Evolutionary conservation across 2,329 filamentous ascomycete genomes (phyloP).

Genomic region (Monosporascus sp.): DNA sequence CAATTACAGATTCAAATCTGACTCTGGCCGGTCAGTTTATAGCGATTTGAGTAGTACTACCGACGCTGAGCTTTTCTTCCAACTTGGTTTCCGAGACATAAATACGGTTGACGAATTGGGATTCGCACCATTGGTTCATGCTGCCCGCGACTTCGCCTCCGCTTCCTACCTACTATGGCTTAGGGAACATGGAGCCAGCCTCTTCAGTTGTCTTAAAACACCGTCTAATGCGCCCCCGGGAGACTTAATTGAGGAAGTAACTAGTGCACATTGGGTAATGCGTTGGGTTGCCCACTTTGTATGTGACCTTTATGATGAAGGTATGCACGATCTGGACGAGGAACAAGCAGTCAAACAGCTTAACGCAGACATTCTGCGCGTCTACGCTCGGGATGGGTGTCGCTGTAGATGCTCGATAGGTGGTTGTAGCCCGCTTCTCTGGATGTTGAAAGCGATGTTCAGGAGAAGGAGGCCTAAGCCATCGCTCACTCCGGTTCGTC

Average conservation of each 20-base stretch:
- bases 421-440: background rate
- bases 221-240: background rate
- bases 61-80: background rate
- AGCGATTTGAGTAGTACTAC: background rate
- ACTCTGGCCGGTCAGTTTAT: background rate
- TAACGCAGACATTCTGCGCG: background rate
- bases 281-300: no score
- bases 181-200: background rate
- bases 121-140: background rate
- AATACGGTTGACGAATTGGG: background rate
- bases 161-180: background rate
- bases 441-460: background rate
- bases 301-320: no score
- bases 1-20: background rate
- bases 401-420: background rate
- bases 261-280: no score
- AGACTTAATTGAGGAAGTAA: background rate
- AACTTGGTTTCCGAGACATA: background rate
- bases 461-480: rapidly evolving
- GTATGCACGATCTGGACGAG: background rate
- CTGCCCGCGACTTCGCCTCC: background rate
- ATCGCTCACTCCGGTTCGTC: no score
- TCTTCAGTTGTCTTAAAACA: background rate
- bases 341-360: background rate
- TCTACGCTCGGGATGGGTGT: background rate